Conservation (phyloP, 441 rosid species). For the Biscutella laevigata region DNA sequence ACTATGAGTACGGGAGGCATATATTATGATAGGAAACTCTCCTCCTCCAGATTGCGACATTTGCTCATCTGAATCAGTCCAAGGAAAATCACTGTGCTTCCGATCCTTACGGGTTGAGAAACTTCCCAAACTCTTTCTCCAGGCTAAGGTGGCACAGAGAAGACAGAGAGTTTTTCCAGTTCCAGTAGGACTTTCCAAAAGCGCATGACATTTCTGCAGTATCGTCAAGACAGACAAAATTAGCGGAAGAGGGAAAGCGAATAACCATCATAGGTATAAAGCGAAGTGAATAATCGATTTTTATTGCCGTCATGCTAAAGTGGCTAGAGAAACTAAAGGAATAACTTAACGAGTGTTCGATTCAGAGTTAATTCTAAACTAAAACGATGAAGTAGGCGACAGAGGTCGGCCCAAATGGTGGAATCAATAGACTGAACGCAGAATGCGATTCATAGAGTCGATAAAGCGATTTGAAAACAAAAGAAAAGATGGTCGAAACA, state of each 20-base stretch:
- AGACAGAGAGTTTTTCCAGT: constrained; percentile 94
- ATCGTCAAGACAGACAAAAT: background rate
- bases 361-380: no score
- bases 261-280: background rate
- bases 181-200: constrained; percentile 97
- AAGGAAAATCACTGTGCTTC: constrained; percentile 3
- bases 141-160: constrained; percentile 91
- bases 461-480: background rate
- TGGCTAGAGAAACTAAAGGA: no score
- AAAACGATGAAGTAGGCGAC: no score
- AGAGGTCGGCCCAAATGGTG: no score
- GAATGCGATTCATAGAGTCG: background rate
- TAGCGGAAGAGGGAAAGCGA: background rate
- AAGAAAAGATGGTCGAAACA: no score
- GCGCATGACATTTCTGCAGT: constrained; percentile 75
- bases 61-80: constrained; percentile 12
- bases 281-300: no score
- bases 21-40: constrained; percentile 65
- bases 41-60: constrained; percentile 34
- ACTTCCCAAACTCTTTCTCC: constrained; percentile 84
- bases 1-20: constrained; percentile 91
- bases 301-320: no score
- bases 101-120: constrained; percentile 53
- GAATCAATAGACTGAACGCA: no score
- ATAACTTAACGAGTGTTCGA: no score